phyloP scores from a whole-genome alignment of 495 filamentous ascomycete species.

The Glutinoglossum americanum region DNA sequence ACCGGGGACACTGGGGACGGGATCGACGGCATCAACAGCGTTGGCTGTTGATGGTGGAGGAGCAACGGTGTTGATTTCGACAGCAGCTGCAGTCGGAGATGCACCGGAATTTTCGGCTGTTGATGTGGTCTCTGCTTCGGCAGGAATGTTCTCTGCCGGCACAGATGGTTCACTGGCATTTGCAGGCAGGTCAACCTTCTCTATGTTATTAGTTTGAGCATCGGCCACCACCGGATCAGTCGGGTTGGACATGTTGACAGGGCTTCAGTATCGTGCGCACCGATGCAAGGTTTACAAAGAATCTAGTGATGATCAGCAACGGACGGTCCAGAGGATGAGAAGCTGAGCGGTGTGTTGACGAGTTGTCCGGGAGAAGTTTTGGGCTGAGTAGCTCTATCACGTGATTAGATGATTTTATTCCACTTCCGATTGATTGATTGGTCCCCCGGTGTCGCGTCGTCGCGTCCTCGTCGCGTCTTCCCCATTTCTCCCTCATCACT shows the following conservation, averaged over 20 bases:
- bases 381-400: neutral
- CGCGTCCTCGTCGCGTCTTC: conserved; percentile 3
- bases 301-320: no score
- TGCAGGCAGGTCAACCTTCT: neutral
- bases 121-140: neutral
- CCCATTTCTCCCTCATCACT: neutral
- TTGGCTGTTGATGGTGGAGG: neutral
- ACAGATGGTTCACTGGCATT: neutral
- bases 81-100: neutral
- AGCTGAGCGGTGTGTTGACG: no score
- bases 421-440: neutral
- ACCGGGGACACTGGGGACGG: conserved; percentile 2
- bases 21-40: neutral
- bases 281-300: no score
- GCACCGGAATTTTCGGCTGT: neutral
- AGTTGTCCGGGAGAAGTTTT: no score
- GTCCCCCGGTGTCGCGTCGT: neutral
- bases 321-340: no score
- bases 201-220: neutral
- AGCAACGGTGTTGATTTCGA: neutral
- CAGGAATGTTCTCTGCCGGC: neutral
- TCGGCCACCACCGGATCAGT: neutral
- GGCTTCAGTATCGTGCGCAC: neutral
- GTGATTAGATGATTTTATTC: neutral
- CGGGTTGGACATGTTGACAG: neutral